phyloP scores from a whole-genome alignment of 345 rosid species.

The Dimocarpus longan region DNA sequence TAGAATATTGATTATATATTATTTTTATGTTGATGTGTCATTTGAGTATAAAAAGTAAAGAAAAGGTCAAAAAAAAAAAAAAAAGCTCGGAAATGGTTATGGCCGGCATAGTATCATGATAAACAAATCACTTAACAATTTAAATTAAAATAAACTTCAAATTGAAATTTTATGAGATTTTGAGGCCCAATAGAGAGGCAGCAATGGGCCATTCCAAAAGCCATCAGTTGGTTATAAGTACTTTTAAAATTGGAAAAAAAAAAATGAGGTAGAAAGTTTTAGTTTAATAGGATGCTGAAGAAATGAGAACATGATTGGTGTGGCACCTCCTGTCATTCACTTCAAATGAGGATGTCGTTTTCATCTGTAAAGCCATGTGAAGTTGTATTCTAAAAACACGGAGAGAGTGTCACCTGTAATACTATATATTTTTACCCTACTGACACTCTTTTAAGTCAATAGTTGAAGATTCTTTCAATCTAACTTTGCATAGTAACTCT shows the following conservation, averaged over 20 bases:
- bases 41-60: no score
- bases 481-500: not conserved
- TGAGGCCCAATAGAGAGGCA: no score
- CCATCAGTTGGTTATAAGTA: not conserved
- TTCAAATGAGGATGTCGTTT: not conserved
- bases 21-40: no score
- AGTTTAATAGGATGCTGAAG: not conserved
- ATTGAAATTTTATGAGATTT: not conserved
- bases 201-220: no score
- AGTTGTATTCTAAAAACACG: not conserved
- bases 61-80: no score
- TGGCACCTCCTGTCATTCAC: not conserved
- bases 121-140: no score
- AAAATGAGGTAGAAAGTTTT: no score
- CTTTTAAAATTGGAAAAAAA: no score
- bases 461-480: not conserved
- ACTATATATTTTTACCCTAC: not conserved
- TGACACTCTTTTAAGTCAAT: not conserved
- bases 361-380: not conserved
- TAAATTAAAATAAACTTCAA: no score
- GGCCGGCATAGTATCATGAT: no score
- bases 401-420: not conserved
- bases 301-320: not conserved
- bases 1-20: no score
- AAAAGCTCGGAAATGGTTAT: no score